Percentiles rank a stretch among this genome's conserved stretches.
Evolutionary conservation across 306 rosid species (phyloP).

Genomic region (Casuarina glauca): DNA sequence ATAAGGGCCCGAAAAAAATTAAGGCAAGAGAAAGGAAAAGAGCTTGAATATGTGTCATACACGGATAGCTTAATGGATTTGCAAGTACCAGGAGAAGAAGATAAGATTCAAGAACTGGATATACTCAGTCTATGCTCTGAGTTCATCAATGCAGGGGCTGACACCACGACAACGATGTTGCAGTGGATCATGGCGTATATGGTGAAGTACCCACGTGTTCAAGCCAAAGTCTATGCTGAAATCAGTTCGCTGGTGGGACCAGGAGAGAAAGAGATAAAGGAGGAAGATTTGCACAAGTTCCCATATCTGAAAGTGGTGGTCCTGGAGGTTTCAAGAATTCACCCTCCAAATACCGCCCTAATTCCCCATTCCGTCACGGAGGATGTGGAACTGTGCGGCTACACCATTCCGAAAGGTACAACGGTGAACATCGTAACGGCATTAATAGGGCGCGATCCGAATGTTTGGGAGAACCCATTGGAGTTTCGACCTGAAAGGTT

Average conservation of each 20-base stretch:
- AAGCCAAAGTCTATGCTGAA: not conserved
- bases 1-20: not conserved
- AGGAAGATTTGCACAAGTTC: not conserved
- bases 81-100: not conserved
- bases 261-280: not conserved
- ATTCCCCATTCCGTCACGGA: not conserved
- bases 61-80: not conserved
- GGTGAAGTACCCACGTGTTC: not conserved
- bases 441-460: not conserved
- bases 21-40: not conserved
- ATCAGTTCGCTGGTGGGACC: not conserved
- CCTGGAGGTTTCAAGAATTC: not conserved
- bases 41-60: not conserved
- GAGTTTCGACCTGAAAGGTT: not conserved
- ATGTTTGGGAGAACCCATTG: not conserved
- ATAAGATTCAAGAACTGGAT: not conserved
- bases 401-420: not conserved
- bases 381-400: not conserved
- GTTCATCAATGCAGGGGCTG: not conserved
- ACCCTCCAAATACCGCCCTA: not conserved
- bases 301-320: not conserved
- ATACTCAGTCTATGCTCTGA: not conserved
- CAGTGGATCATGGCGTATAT: slow-evolving; percentile 4
- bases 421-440: not conserved
- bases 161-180: not conserved